Evolutionary conservation across 2,329 filamentous ascomycete genomes (phyloP).

Genomic region (Mariannaea elegans): DNA sequence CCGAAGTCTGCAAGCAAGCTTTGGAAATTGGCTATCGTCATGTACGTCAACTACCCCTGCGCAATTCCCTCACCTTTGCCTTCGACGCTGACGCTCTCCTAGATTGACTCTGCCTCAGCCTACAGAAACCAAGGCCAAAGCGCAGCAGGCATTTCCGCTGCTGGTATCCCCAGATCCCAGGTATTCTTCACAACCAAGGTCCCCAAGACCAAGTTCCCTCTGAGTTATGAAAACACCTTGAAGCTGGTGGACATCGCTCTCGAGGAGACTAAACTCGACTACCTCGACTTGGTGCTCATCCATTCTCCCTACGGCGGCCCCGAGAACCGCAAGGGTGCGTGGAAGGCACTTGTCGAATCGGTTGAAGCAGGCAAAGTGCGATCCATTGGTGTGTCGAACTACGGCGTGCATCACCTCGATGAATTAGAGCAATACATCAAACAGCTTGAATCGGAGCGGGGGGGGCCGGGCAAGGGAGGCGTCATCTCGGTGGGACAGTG

Average conservation of each 20-base stretch:
- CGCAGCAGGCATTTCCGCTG: constrained; percentile 54
- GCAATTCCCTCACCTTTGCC: constrained; percentile 22
- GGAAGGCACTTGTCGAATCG: constrained; percentile 70
- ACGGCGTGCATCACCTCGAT: constrained; percentile 69
- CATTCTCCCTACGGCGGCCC: constrained; percentile 69
- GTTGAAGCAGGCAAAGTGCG: constrained; percentile 69
- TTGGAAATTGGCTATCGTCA: constrained; percentile 63
- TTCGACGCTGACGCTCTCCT: background rate
- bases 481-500: constrained; percentile 86
- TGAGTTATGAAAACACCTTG: constrained; percentile 71
- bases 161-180: constrained; percentile 54
- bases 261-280: constrained; percentile 67
- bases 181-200: constrained; percentile 68
- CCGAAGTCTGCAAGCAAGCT: constrained; percentile 55
- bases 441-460: constrained; percentile 68
- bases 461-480: constrained; percentile 72
- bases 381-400: constrained; percentile 72
- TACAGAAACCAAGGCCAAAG: constrained; percentile 62
- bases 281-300: constrained; percentile 73
- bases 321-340: constrained; percentile 64
- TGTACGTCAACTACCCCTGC: constrained; percentile 38
- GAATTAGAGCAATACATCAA: constrained; percentile 67
- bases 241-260: constrained; percentile 71
- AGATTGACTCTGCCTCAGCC: constrained; percentile 63
- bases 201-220: constrained; percentile 47